phyloP scores from a whole-genome alignment of 306 rosid genomes.

The Rosa chinensis region DNA sequence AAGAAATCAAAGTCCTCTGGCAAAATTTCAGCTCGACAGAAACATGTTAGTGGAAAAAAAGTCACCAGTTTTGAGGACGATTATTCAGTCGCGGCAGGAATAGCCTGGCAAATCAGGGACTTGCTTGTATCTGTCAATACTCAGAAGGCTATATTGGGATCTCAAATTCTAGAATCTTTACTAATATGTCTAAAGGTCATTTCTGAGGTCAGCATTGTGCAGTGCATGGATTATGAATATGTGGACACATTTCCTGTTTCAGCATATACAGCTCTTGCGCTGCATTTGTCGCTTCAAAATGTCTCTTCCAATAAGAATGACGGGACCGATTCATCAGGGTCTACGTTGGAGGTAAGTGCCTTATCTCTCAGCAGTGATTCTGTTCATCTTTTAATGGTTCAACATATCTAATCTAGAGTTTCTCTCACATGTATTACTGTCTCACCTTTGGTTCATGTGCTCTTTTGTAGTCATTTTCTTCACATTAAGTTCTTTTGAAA shows the following conservation, averaged over 20 bases:
- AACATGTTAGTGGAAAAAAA: conserved; percentile 49
- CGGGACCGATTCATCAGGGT: conserved; percentile 40
- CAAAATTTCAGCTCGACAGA: conserved; percentile 46
- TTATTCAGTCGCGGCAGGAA: conserved; percentile 68
- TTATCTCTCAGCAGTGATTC: background rate
- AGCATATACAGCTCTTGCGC: conserved; percentile 71
- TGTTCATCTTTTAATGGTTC: background rate
- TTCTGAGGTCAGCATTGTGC: conserved; percentile 70
- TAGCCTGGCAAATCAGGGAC: conserved; percentile 88
- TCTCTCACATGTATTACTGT: background rate
- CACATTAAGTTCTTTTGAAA: background rate
- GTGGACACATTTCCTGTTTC: conserved; percentile 65
- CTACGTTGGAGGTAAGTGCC: conserved; percentile 58
- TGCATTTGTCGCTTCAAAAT: conserved; percentile 62
- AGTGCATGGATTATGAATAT: conserved; percentile 51
- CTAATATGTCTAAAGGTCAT: conserved; percentile 64
- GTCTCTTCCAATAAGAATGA: conserved; percentile 34
- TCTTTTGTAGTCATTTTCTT: background rate
- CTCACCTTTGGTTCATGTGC: background rate
- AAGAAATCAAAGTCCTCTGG: conserved; percentile 48
- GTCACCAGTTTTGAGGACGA: conserved; percentile 62
- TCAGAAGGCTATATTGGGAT: conserved; percentile 53
- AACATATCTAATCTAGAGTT: conserved; percentile 1
- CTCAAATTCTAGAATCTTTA: conserved; percentile 49
- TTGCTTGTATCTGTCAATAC: conserved; percentile 56